Base-by-base conservation (phyloP, 208 protist species). In the Trypanosoma lewisi region DNA sequence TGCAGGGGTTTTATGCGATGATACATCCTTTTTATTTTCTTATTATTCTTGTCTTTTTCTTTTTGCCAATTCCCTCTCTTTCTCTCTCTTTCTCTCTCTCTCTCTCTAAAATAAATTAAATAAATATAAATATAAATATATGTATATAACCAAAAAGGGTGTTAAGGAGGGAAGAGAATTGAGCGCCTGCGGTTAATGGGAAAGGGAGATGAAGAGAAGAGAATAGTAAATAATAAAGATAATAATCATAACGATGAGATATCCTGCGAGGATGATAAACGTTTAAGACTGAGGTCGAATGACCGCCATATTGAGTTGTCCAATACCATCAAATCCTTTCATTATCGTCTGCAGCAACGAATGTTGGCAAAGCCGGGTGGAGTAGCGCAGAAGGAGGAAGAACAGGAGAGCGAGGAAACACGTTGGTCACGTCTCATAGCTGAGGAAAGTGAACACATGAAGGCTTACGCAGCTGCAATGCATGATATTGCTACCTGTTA, bases 401-500 rank as follows among this genome's bases (percentile, higher is more conserved):
- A 49, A 21, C 2, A 56, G 16, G 80, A 85, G 33, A 39, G 78
- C 21, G 37, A 69, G 47, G 67, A 56, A 45, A 78, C 72, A 65
- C 53, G 63, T 49, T 36, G 52, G 30, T 58, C 60, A 25, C 64
- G 82, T 34, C 36, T 64, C 2, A 67, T 74, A 17, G 54, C 58
- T 2, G 73, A 70, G 28, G 75, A 81, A 17, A 62, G 44, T 4
- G 51, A 58, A 37, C 65, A 56, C 1, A 73, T 85, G 31, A 50
- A 61, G 21, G 63, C 42, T 14, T 92, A 92, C 54, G 70, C 85
- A 9, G 63, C 53, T 2, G 82, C 85, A 6, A 92, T 92, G 85
- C 78, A 92, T 65, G 44, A 76, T 60, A 76, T 92, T 37, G 85
- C 85, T 6, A 92, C 85, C 11, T 65, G 73, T 51, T 87, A 85